Evolutionary conservation across 2,329 filamentous ascomycete genomes (phyloP).

Genomic region (Trichoderma cornu-damae): DNA sequence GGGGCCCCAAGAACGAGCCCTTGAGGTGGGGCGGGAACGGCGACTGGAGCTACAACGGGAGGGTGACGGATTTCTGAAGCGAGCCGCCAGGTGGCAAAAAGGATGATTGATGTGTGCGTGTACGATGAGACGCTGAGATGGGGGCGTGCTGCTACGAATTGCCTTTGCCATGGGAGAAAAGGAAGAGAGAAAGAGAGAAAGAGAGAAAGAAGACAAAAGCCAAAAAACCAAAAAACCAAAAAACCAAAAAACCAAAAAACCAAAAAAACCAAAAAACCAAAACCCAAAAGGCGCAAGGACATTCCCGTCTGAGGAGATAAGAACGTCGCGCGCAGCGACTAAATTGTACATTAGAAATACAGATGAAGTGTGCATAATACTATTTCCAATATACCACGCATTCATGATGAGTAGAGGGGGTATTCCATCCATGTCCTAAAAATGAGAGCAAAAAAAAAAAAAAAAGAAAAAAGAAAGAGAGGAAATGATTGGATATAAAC

Average conservation of each 20-base stretch:
- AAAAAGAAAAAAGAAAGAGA: not conserved
- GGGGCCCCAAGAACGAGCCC: slow-evolving; percentile 96
- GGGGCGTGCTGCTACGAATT: no score
- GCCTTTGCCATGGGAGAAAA: no score
- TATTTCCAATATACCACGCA: not conserved
- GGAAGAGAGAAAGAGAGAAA: no score
- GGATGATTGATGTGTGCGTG: not conserved
- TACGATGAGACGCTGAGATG: no score
- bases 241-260: not conserved
- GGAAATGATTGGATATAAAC: not conserved
- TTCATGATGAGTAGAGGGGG: slow-evolving; percentile 7
- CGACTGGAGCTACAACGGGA: slow-evolving; percentile 90
- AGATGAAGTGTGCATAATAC: slow-evolving; percentile 6
- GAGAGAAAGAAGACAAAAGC: not conserved
- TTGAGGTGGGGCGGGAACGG: slow-evolving; percentile 73
- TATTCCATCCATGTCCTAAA: not conserved
- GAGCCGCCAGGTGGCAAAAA: not conserved
- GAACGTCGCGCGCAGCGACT: not conserved
- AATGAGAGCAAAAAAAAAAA: not conserved
- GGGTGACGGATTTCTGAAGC: slow-evolving; percentile 85
- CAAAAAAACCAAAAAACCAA: not conserved
- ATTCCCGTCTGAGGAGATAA: not conserved
- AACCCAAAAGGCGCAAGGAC: not conserved
- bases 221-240: not conserved
- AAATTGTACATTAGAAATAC: slow-evolving; percentile 8